Conservation (phyloP, 2,329 filamentous ascomycete species). For the Claviceps digitariae region DNA sequence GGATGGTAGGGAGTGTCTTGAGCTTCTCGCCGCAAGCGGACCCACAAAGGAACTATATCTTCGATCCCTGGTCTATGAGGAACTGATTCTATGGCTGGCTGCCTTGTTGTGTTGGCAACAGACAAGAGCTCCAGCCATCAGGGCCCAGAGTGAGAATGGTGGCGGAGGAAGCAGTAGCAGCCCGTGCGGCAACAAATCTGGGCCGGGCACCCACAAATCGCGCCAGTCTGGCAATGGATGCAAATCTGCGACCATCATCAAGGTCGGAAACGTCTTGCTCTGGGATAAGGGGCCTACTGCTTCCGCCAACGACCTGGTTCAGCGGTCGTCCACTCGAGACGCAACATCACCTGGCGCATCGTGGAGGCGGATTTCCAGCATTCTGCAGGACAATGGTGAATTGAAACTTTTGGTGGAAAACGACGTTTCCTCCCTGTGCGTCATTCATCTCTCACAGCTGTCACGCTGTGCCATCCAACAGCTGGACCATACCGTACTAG, state of each 20-base stretch:
- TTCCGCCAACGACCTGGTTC: slow-evolving; percentile 42
- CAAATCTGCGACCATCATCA: slow-evolving; percentile 61
- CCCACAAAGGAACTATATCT: slow-evolving; percentile 48
- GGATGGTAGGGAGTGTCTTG: slow-evolving; percentile 34
- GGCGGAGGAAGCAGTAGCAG: slow-evolving; percentile 14
- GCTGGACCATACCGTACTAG: slow-evolving; percentile 77
- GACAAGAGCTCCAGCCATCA: slow-evolving; percentile 45
- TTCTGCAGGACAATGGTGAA: slow-evolving; percentile 86
- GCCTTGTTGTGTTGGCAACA: slow-evolving; percentile 74
- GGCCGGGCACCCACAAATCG: slow-evolving; percentile 31
- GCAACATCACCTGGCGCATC: slow-evolving; percentile 39
- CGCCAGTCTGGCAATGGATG: slow-evolving; percentile 18
- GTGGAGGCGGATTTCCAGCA: slow-evolving; percentile 85
- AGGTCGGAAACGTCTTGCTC: slow-evolving; percentile 78
- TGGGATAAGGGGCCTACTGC: slow-evolving; percentile 66
- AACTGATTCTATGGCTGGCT: slow-evolving; percentile 69
- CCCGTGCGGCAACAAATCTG: slow-evolving; percentile 17
- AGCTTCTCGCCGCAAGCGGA: slow-evolving; percentile 35
- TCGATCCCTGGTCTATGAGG: slow-evolving; percentile 47
- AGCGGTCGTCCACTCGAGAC: slow-evolving; percentile 44
- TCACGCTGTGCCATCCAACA: slow-evolving; percentile 84
- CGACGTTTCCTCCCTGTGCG: slow-evolving; percentile 64
- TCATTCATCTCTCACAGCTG: slow-evolving; percentile 78
- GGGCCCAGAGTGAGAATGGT: slow-evolving; percentile 36
- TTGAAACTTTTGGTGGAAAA: slow-evolving; percentile 82